phyloP scores from a whole-genome alignment of 139 green algal species.

The Pleodorina starrii region DNA sequence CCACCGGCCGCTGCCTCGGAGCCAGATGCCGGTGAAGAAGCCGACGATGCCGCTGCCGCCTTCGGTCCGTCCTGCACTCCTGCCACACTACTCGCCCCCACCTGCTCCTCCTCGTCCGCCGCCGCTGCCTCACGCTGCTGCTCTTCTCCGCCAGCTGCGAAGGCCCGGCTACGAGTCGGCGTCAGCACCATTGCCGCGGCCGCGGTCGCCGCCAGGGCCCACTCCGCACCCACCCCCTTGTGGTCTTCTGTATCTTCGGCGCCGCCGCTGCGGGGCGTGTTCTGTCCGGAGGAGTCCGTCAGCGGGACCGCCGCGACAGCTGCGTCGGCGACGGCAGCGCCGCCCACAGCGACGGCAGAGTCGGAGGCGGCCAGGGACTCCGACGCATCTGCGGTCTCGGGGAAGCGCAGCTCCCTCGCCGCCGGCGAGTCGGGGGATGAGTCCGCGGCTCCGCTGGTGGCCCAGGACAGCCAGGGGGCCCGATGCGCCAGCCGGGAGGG shows the following conservation, averaged over 20 bases:
- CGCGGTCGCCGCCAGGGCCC: not conserved
- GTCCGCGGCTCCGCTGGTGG: not conserved
- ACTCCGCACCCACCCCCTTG: not conserved
- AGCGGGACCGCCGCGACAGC: no score
- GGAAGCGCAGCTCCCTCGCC: not conserved
- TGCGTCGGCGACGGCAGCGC: not conserved
- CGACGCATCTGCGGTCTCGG: not conserved
- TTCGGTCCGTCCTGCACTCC: no score
- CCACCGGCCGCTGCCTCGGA: no score
- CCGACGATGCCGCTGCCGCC: no score
- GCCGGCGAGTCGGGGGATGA: not conserved
- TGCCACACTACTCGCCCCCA: not conserved
- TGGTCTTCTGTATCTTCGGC: not conserved
- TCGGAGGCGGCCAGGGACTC: not conserved
- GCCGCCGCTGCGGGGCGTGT: not conserved
- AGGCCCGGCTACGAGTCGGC: not conserved
- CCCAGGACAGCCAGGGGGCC: conserved; percentile 8
- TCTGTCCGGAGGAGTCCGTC: not conserved
- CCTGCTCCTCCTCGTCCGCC: not conserved
- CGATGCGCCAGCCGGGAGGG: not conserved
- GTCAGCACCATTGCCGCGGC: not conserved
- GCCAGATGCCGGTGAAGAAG: no score
- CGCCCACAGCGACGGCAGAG: not conserved
- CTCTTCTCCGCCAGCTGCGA: not conserved
- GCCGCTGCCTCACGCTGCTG: no score